Conservation (phyloP, 257 asterid genomes). For the Anisodus tanguticus region DNA sequence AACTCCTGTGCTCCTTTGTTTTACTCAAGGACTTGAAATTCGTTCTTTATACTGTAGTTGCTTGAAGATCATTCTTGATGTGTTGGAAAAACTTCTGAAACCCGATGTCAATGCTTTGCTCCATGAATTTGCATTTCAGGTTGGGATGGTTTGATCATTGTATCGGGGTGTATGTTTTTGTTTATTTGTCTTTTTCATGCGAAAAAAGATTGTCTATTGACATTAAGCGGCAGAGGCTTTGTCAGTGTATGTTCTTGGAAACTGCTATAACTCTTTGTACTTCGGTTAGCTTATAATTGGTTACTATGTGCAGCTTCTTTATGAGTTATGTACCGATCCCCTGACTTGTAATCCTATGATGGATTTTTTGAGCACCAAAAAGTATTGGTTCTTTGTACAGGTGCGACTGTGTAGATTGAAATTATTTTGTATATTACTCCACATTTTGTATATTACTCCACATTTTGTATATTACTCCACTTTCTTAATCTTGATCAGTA, state of each 20-base stretch:
- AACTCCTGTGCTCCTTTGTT: background rate
- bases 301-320: constrained; percentile 70
- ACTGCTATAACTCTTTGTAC: constrained; percentile 30
- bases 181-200: background rate
- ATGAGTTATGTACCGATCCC: constrained; percentile 85
- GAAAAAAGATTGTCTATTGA: background rate
- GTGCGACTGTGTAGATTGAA: constrained; percentile 38
- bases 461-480: background rate
- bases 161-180: background rate
- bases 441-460: no score
- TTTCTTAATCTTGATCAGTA: background rate
- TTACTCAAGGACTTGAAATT: constrained; percentile 36
- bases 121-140: constrained; percentile 98
- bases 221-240: background rate
- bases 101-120: constrained; percentile 87
- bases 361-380: constrained; percentile 79
- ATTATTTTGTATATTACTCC: background rate
- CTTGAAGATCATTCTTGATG: constrained; percentile 91
- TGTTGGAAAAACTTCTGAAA: constrained; percentile 75
- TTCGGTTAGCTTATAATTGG: constrained; percentile 37
- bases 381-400: constrained; percentile 88
- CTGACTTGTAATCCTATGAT: constrained; percentile 74
- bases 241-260: background rate
- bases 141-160: constrained; percentile 34
- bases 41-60: constrained; percentile 58